Evolutionary conservation across 805 yeast genomes (phyloP).

Genomic region (Candida taoyuanica): DNA sequence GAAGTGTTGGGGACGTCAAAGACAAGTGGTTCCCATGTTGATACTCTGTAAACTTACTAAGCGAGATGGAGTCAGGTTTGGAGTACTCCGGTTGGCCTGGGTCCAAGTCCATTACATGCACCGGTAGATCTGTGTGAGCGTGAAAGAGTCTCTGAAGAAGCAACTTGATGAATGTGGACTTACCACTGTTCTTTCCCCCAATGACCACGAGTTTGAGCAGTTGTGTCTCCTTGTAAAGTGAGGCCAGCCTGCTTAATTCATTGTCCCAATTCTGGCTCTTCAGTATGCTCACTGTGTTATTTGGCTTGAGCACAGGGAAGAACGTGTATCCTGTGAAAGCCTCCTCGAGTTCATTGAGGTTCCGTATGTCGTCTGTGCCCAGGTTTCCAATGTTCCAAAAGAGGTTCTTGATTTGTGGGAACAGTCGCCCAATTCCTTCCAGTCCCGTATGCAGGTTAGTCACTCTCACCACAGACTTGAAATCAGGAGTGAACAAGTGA

Average conservation of each 20-base stretch:
- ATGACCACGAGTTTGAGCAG: slow-evolving; percentile 30
- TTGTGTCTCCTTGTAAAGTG: slow-evolving; percentile 28
- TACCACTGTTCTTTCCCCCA: slow-evolving; percentile 73
- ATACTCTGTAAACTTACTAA: slow-evolving; percentile 34
- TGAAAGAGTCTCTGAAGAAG: slow-evolving; percentile 45
- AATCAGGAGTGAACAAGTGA: slow-evolving; percentile 36
- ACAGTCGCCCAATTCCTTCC: slow-evolving; percentile 37
- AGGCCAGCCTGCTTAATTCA: slow-evolving; percentile 37
- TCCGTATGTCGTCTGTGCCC: slow-evolving; percentile 12
- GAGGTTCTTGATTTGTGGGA: slow-evolving; percentile 41
- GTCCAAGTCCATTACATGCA: slow-evolving; percentile 68
- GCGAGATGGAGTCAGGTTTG: slow-evolving; percentile 64
- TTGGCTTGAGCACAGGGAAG: slow-evolving; percentile 29
- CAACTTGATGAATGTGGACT: slow-evolving; percentile 62
- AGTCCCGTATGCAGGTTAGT: slow-evolving; percentile 38
- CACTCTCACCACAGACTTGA: slow-evolving; percentile 40
- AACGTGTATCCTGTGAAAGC: slow-evolving; percentile 36
- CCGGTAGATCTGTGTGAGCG: slow-evolving; percentile 22
- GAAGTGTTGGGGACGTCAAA: slow-evolving; percentile 12
- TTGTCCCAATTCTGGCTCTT: slow-evolving; percentile 30
- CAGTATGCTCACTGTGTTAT: slow-evolving; percentile 22
- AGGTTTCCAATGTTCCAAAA: slow-evolving; percentile 29
- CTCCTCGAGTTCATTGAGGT: slow-evolving; percentile 22
- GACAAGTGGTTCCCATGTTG: slow-evolving; percentile 34
- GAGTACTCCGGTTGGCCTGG: slow-evolving; percentile 87